phyloP scores from a whole-genome alignment of 2,329 filamentous ascomycete species.

The Exophiala viscosa region DNA sequence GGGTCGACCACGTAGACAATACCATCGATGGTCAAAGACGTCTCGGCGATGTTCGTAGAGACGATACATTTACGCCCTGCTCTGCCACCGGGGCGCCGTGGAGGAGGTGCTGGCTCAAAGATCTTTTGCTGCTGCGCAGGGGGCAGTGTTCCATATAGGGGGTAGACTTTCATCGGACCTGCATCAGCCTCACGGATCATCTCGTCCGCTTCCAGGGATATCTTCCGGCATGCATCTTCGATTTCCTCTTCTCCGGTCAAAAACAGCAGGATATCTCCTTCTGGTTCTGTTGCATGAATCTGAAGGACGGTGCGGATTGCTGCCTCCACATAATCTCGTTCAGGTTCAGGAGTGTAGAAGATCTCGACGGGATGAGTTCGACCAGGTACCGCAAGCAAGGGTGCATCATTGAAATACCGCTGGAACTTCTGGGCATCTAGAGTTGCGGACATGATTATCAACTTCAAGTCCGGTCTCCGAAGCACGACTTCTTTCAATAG shows the following conservation, averaged over 20 bases:
- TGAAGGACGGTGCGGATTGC: slow-evolving; percentile 91
- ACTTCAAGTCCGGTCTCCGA: slow-evolving; percentile 84
- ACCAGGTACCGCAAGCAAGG: slow-evolving; percentile 87
- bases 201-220: slow-evolving; percentile 84
- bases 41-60: slow-evolving; percentile 97
- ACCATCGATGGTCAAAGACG: slow-evolving; percentile 93
- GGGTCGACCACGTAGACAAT: slow-evolving; percentile 99
- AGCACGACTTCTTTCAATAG: slow-evolving; percentile 84
- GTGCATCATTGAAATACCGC: slow-evolving; percentile 91
- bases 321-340: slow-evolving; percentile 94
- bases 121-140: slow-evolving; percentile 92
- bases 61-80: slow-evolving; percentile 93
- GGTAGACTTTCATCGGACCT: slow-evolving; percentile 84
- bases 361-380: slow-evolving; percentile 96
- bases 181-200: slow-evolving; percentile 87
- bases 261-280: slow-evolving; percentile 92
- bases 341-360: slow-evolving; percentile 94
- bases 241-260: slow-evolving; percentile 98
- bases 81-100: slow-evolving; percentile 69
- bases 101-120: slow-evolving; percentile 79
- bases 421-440: slow-evolving; percentile 98
- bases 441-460: slow-evolving; percentile 98
- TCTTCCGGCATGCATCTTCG: slow-evolving; percentile 91
- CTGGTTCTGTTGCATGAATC: slow-evolving; percentile 87
- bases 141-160: slow-evolving; percentile 88